Evolutionary conservation across 2,329 filamentous ascomycete species (phyloP), one percentile per base, ranked within the genome.

Genomic region (Claviceps maximensis): DNA sequence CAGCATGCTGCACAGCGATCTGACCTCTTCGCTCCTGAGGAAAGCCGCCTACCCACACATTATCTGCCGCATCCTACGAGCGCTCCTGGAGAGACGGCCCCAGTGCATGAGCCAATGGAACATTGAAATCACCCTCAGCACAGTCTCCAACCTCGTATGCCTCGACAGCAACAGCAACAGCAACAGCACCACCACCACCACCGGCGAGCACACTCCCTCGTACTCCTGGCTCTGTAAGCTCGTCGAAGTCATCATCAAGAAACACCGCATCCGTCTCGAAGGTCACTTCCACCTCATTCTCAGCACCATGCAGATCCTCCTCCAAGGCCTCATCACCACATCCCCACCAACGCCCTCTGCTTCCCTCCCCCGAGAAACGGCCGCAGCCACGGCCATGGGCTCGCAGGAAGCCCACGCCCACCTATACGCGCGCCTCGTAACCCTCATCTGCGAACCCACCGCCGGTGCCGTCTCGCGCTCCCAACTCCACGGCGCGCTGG

Each of bases 231-330:
- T 79, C 17, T 82, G 75, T 66, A 73, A 71, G 51, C 68, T 84
- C 9, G 67, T 80, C 21, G 77, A 80, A 52, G 67, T 71, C 23
- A 67, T 84, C 40, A 75, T 84, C 61, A 75, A 75, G 60, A 77
- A 79, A 48, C 79, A 84, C 63, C 71, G 81, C 4, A 70, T 80
- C 45, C 78, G 81, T 10, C 69, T 84, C 1, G 76, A 82, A 58
- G 80, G 79, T 2, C 80, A 81, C 56, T 79, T 80, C 59, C 80
- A 82, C 60, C 67, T 83, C 46, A 69, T 83, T 5, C 65, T 82
- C 47, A 66, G 72, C 38, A 66, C 73, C 2, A 67, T 84, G 54
- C 76, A 82, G 58, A 66, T 74, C 3, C 74, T 84, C n/a, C 71
- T 84, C 38, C 67, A 68, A 23, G 71, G 72, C 38, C 72, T 84